These are phyloP conservation scores for Sistotremastrum suecicum DNA, from an alignment of 768 basidiomycete genomes.

Conservation along the genomic window DNA sequence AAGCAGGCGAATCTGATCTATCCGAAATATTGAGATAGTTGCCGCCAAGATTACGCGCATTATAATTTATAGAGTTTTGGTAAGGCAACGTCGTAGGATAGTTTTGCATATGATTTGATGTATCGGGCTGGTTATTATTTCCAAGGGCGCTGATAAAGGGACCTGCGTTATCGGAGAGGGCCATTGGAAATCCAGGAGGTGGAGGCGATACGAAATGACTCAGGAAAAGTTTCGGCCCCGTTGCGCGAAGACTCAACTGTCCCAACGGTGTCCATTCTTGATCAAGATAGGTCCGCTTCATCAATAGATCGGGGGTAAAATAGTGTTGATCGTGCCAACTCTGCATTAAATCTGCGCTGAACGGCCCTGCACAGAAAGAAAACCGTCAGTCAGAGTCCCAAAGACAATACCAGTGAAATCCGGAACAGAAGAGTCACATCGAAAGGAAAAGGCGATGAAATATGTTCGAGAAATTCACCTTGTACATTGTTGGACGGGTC, in stretches of 20 bases:
- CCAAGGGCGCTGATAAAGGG: too few relatives aligned
- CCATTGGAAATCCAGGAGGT: too few relatives aligned
- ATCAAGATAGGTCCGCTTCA: slow-evolving; percentile 69
- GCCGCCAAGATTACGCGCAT: too few relatives aligned
- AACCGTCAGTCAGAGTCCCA: slow-evolving; percentile 1
- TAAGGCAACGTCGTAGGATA: too few relatives aligned
- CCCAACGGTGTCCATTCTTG: slow-evolving; percentile 52
- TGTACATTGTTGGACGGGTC: slow-evolving; percentile 88
- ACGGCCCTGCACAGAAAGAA: slow-evolving; percentile 48
- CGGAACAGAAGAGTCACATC: not conserved
- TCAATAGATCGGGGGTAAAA: slow-evolving; percentile 67
- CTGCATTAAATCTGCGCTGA: slow-evolving; percentile 82
- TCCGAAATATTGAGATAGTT: slow-evolving; percentile 26
- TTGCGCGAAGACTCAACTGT: slow-evolving; percentile 38
- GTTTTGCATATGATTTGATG: too few relatives aligned
- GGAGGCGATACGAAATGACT: slow-evolving; percentile 22
- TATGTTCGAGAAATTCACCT: slow-evolving; percentile 33
- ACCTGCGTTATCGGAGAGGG: too few relatives aligned
- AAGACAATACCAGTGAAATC: not conserved
- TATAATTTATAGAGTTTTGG: too few relatives aligned
- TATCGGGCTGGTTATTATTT: too few relatives aligned
- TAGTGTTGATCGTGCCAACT: slow-evolving; percentile 89
- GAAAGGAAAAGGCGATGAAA: not conserved
- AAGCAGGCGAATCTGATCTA: slow-evolving; percentile 57
- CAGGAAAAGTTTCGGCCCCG: slow-evolving; percentile 49